Evolutionary conservation across 164 flowering plant genomes (phyloP).

Genomic region (Platanus orientalis): DNA sequence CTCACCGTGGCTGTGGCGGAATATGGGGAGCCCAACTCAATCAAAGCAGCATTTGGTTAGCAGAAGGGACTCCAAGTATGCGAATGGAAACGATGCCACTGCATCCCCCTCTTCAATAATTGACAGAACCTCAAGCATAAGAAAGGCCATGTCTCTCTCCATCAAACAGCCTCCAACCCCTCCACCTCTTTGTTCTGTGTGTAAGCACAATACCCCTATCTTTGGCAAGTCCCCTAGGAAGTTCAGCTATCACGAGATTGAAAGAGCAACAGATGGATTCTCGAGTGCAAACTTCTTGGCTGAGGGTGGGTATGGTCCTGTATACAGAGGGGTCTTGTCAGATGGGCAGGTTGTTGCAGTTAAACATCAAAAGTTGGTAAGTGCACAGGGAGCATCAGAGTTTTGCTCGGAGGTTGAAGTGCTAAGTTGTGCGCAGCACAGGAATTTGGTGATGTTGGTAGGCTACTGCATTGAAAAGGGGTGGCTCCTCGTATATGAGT

Average conservation of each 20-base stretch:
- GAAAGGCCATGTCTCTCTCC: slow-evolving; percentile 31
- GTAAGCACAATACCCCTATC: slow-evolving; percentile 33
- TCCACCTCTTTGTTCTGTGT: slow-evolving; percentile 37
- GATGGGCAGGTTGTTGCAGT: slow-evolving; percentile 49
- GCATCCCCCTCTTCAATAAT: neutral
- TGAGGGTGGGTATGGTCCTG: slow-evolving; percentile 43
- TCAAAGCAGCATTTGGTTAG: neutral
- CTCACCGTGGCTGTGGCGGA: slow-evolving; percentile 9
- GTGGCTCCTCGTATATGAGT: slow-evolving; percentile 41
- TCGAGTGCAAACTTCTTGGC: slow-evolving; percentile 36
- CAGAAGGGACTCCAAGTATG: slow-evolving; percentile 4
- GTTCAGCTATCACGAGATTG: slow-evolving; percentile 35
- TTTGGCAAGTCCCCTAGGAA: slow-evolving; percentile 36
- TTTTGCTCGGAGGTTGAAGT: slow-evolving; percentile 44
- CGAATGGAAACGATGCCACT: neutral
- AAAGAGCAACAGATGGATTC: slow-evolving; percentile 33
- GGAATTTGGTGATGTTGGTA: slow-evolving; percentile 45
- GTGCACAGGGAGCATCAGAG: slow-evolving; percentile 41
- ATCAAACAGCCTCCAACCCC: slow-evolving; percentile 29
- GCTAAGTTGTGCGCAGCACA: slow-evolving; percentile 49
- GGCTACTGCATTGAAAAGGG: slow-evolving; percentile 39
- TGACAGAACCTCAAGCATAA: slow-evolving; percentile 28
- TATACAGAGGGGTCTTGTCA: slow-evolving; percentile 31
- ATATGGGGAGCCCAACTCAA: neutral
- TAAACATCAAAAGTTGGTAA: slow-evolving; percentile 32